phyloP scores from a whole-genome alignment of 805 yeast species.

The Wickerhamiella azymoides region DNA sequence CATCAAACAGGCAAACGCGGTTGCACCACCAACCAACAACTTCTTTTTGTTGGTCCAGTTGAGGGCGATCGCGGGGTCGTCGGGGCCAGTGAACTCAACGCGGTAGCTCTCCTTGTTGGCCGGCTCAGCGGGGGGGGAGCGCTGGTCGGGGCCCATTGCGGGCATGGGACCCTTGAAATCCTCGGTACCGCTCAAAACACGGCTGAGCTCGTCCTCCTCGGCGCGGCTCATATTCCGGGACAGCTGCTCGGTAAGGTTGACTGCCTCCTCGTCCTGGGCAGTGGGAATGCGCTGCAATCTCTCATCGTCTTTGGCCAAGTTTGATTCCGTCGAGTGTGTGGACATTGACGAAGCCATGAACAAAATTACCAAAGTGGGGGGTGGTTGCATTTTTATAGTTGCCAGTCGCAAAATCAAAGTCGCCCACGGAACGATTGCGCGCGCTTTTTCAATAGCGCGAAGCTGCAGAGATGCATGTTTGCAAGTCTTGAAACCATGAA shows the following conservation, averaged over 20 bases:
- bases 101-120: slow-evolving; percentile 7
- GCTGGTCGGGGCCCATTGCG: slow-evolving; percentile 3
- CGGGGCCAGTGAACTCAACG: slow-evolving; percentile 10
- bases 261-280: not conserved
- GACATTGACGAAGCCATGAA: not conserved
- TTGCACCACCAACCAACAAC: not conserved
- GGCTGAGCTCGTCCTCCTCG: slow-evolving; percentile 3
- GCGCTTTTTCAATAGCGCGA: too few species aligned
- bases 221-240: not conserved
- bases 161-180: not conserved
- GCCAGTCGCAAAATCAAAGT: not conserved
- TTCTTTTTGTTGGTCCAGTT: slow-evolving; percentile 8
- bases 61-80: slow-evolving; percentile 8
- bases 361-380: not conserved
- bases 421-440: too few species aligned
- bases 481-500: too few species aligned
- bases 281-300: slow-evolving; percentile 1
- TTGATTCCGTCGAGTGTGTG: not conserved
- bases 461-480: too few species aligned
- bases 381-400: not conserved
- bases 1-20: slow-evolving; percentile 13
- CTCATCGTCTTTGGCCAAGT: not conserved
- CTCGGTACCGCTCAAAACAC: not conserved
- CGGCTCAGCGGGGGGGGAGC: slow-evolving; percentile 3
- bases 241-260: not conserved